Conservation (phyloP, 305 asterid species). For the Solanum hybrid region DNA sequence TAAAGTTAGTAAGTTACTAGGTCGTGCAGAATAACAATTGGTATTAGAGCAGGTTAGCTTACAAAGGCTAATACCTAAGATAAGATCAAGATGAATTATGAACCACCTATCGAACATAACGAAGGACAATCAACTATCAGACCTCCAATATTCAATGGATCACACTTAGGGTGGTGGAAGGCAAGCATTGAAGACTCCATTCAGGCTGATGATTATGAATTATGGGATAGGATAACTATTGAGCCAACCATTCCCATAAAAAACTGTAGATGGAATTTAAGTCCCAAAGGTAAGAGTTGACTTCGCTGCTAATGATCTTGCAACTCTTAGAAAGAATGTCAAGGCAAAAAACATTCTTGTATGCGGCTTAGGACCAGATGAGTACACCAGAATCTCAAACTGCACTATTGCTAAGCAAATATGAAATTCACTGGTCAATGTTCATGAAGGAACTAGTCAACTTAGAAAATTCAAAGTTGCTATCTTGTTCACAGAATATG, state of each 20-base stretch:
- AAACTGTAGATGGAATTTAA: no score
- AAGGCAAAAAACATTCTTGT: background rate
- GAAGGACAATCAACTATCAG: background rate
- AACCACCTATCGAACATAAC: background rate
- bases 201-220: background rate
- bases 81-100: background rate
- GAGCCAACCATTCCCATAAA: background rate
- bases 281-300: background rate
- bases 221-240: background rate
- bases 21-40: background rate
- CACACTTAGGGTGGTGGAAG: background rate
- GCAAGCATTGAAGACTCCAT: background rate
- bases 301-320: background rate
- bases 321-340: background rate
- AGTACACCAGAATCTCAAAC: background rate
- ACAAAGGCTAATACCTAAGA: background rate
- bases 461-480: background rate
- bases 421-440: background rate
- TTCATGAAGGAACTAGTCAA: background rate
- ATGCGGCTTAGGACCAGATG: background rate
- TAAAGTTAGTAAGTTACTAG: background rate
- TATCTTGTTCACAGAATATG: background rate
- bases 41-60: background rate
- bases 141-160: background rate
- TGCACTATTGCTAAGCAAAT: background rate